A percentile compares a stretch with the other conserved stretches of the same genome.
Conservation (phyloP, 257 asterid genomes). For the Datura wrightii region DNA sequence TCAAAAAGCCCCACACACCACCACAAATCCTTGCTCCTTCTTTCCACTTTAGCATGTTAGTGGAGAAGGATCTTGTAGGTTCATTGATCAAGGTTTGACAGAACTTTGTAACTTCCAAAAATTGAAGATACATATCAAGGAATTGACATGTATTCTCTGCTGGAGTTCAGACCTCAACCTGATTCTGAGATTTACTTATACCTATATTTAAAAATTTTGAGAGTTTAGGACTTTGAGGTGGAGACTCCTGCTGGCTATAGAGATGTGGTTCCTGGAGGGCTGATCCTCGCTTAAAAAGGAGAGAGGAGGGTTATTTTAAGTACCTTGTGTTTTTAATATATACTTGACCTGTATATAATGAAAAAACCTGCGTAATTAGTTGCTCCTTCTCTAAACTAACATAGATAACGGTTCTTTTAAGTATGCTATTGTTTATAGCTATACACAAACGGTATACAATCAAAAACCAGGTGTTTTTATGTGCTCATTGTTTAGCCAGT, state of each 20-base stretch:
- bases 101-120: background rate
- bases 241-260: background rate
- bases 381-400: background rate
- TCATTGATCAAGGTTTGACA: background rate
- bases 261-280: background rate
- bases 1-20: background rate
- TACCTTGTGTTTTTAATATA: background rate
- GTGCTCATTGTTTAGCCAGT: background rate
- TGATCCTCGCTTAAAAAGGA: background rate
- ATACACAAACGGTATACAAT: background rate
- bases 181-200: background rate
- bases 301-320: background rate
- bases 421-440: background rate
- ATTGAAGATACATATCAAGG: background rate
- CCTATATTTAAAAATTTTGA: background rate
- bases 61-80: background rate
- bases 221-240: background rate
- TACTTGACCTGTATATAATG: background rate
- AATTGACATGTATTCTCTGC: background rate
- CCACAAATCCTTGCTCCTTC: background rate
- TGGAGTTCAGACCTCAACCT: background rate
- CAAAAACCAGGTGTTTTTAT: background rate
- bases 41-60: background rate
- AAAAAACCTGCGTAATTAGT: background rate
- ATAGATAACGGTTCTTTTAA: background rate